Conservation (phyloP, 805 yeast genomes). For the Ogataea wickerhamii region DNA sequence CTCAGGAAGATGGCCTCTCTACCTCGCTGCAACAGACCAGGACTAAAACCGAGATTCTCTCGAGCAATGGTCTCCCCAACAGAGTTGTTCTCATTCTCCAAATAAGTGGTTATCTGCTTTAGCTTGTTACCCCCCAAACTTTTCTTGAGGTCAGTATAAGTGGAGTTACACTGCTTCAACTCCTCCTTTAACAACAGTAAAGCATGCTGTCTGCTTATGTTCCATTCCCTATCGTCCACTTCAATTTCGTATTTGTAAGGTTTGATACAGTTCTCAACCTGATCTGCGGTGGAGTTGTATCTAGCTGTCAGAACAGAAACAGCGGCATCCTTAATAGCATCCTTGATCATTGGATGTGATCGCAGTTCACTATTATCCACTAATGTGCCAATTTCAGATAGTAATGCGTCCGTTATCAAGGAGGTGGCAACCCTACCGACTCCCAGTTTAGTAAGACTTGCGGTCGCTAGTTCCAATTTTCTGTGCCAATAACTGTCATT, state of each 20-base stretch:
- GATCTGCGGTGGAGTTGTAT: slow-evolving; percentile 92
- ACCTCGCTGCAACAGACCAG: slow-evolving; percentile 71
- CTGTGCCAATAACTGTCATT: slow-evolving; percentile 85
- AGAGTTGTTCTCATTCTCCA: slow-evolving; percentile 44
- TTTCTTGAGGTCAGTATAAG: slow-evolving; percentile 54
- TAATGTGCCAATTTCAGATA: slow-evolving; percentile 72
- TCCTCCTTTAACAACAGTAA: slow-evolving; percentile 76
- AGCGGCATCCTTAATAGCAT: slow-evolving; percentile 82
- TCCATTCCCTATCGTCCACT: slow-evolving; percentile 94
- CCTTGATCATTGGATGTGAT: slow-evolving; percentile 82
- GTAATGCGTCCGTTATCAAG: slow-evolving; percentile 73
- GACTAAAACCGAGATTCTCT: slow-evolving; percentile 83
- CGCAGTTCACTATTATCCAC: slow-evolving; percentile 71
- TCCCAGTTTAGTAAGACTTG: slow-evolving; percentile 86
- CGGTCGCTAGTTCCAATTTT: slow-evolving; percentile 78
- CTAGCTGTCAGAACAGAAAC: slow-evolving; percentile 70
- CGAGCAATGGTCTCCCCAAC: slow-evolving; percentile 42
- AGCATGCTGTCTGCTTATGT: slow-evolving; percentile 72
- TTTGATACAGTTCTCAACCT: slow-evolving; percentile 96
- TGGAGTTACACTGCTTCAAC: slow-evolving; percentile 70
- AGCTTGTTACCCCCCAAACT: slow-evolving; percentile 83
- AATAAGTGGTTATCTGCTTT: slow-evolving; percentile 74
- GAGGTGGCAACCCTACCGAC: slow-evolving; percentile 88
- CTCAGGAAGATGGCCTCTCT: slow-evolving; percentile 75
- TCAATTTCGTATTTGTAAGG: slow-evolving; percentile 98